Percentiles rank a stretch among this genome's conserved stretches.
phyloP scores from a whole-genome alignment of 768 basidiomycete species.

The Lactarius hengduanensis region DNA sequence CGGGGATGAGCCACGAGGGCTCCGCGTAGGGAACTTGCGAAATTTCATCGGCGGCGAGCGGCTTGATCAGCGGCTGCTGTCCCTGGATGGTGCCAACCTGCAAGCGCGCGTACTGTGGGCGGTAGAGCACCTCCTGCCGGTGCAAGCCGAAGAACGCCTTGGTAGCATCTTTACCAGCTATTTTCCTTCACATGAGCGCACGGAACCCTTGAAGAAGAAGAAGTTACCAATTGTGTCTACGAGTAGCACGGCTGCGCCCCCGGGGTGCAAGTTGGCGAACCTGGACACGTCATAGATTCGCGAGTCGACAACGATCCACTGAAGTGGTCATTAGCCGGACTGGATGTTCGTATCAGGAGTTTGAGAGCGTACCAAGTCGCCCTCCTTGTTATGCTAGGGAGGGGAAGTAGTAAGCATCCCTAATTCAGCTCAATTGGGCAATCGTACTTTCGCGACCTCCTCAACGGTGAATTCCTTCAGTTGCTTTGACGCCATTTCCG shows the following conservation, averaged over 20 bases:
- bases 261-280: constrained; percentile 84
- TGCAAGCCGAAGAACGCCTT: constrained; percentile 84
- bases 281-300: constrained; percentile 80
- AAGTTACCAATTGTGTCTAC: constrained; percentile 58
- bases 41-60: constrained; percentile 57
- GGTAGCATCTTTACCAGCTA: constrained; percentile 74
- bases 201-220: not conserved
- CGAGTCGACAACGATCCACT: constrained; percentile 83
- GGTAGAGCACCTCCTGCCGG: constrained; percentile 72
- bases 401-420: not conserved
- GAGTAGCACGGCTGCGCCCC: constrained; percentile 73
- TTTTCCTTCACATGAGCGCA: not conserved
- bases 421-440: not conserved
- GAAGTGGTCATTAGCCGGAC: not conserved
- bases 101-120: constrained; percentile 69
- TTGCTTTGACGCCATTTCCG: constrained; percentile 26
- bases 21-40: constrained; percentile 84
- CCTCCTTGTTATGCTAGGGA: constrained; percentile 82
- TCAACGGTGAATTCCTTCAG: constrained; percentile 46
- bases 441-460: constrained; percentile 65
- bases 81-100: constrained; percentile 64
- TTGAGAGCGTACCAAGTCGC: constrained; percentile 60
- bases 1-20: constrained; percentile 71
- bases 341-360: not conserved
- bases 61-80: constrained; percentile 53